These are phyloP conservation scores for Syzygium syzygioides DNA, from an alignment of 441 rosid species.

Conservation along the genomic window DNA sequence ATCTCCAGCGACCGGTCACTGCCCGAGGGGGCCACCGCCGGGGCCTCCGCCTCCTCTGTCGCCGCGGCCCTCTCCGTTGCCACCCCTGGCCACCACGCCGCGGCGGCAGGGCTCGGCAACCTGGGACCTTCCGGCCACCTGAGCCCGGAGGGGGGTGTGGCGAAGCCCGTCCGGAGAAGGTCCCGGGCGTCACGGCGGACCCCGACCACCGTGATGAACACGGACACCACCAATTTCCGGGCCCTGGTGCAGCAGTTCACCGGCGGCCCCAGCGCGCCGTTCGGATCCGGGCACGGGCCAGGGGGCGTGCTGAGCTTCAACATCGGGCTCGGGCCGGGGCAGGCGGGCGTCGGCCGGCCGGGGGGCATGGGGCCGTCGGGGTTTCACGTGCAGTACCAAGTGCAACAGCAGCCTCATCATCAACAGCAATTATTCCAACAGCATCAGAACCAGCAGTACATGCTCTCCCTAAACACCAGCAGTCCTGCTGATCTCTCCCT, in stretches of 20 bases:
- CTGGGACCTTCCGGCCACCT: conserved; percentile 8
- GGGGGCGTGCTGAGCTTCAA: conserved; percentile 6
- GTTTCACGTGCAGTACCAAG: conserved; percentile 23
- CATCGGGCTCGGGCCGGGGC: conserved; percentile 22
- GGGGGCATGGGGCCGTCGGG: conserved; percentile 14
- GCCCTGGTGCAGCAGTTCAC: conserved; percentile 96
- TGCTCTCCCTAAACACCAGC: conserved; percentile 28
- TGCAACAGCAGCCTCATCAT: background rate
- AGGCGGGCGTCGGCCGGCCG: conserved; percentile 12
- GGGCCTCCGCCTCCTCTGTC: background rate
- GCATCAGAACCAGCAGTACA: conserved; percentile 17
- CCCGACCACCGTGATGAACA: conserved; percentile 80
- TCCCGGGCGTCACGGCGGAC: conserved; percentile 86
- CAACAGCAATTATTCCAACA: conserved; percentile 7
- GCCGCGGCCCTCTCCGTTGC: background rate
- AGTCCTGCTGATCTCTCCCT: conserved; percentile 8
- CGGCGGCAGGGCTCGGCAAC: background rate
- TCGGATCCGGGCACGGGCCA: conserved; percentile 16
- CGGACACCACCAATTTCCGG: conserved; percentile 78
- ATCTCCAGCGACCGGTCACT: background rate
- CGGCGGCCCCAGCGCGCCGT: conserved; percentile 64
- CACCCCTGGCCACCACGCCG: background rate
- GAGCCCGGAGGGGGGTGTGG: conserved; percentile 62
- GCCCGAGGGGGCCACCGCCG: background rate
- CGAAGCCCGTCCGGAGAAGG: conserved; percentile 66